Percentiles rank a stretch among this genome's conserved stretches.
Evolutionary conservation across 2,329 filamentous ascomycete species (phyloP).

Genomic region (Chaetomiaceae sp.): DNA sequence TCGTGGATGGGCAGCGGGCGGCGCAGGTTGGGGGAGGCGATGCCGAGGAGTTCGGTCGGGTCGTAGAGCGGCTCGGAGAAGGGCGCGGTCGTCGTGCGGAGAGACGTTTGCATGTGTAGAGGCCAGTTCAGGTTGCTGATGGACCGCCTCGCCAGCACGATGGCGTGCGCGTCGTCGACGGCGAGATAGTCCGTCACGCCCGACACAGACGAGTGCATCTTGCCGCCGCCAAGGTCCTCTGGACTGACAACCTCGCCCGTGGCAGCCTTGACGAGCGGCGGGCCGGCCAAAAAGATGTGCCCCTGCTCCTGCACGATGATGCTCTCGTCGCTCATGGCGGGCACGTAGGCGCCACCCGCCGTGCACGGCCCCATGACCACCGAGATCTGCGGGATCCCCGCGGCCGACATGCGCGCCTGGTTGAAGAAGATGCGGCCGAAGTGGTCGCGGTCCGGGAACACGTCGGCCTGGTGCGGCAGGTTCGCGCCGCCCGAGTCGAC

Average conservation of each 20-base stretch:
- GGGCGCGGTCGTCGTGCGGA: conserved; percentile 25
- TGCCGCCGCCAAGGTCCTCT: conserved; percentile 85
- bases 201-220: conserved; percentile 82
- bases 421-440: conserved; percentile 99
- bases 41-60: conserved; percentile 73
- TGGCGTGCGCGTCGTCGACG: conserved; percentile 86
- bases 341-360: conserved; percentile 90
- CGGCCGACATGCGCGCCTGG: conserved; percentile 84
- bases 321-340: conserved; percentile 94
- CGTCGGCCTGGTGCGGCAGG: conserved; percentile 87
- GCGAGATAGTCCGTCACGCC: conserved; percentile 95
- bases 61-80: conserved; percentile 76
- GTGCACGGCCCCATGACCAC: conserved; percentile 98
- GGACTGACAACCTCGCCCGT: conserved; percentile 88
- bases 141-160: conserved; percentile 76
- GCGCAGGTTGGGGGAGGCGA: conserved; percentile 84
- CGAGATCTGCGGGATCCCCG: conserved; percentile 85
- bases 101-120: too few relatives aligned
- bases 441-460: conserved; percentile 91
- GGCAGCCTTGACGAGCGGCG: conserved; percentile 89
- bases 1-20: conserved; percentile 81
- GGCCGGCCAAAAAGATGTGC: conserved; percentile 95
- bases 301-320: conserved; percentile 95
- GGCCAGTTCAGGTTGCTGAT: conserved; percentile 90
- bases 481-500: conserved; percentile 96